These are phyloP conservation scores for Colletotrichum orchidophilum DNA, from an alignment of 2,329 filamentous ascomycete genomes.

Conservation along the genomic window DNA sequence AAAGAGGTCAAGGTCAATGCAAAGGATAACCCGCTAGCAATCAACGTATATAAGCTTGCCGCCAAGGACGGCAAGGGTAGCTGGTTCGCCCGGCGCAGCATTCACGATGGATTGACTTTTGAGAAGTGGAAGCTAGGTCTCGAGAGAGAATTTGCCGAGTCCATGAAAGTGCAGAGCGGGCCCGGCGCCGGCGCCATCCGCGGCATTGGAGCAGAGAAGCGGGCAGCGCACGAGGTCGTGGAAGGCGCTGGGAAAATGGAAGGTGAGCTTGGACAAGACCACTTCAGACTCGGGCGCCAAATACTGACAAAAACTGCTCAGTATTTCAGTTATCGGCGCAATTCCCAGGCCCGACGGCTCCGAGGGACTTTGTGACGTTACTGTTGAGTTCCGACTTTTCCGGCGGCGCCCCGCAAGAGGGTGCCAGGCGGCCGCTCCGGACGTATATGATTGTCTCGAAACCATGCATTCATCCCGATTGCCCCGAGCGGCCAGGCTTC, in stretches of 20 bases:
- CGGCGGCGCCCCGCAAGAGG: conserved; percentile 44
- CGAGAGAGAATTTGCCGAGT: conserved; percentile 81
- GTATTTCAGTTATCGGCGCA: conserved; percentile 89
- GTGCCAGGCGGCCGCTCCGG: conserved; percentile 57
- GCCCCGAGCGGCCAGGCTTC: conserved; percentile 74
- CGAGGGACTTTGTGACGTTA: conserved; percentile 87
- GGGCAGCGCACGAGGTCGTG: conserved; percentile 70
- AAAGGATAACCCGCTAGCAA: conserved; percentile 78
- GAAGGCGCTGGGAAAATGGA: conserved; percentile 71
- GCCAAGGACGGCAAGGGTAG: conserved; percentile 84
- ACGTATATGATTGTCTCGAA: conserved; percentile 90
- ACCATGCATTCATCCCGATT: conserved; percentile 81
- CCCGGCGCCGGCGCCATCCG: conserved; percentile 80
- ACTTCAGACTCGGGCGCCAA: conserved; percentile 10
- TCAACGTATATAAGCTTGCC: conserved; percentile 82
- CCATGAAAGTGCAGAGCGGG: conserved; percentile 73
- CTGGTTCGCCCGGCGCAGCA: conserved; percentile 89
- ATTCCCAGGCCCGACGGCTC: conserved; percentile 88
- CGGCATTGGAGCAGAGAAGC: conserved; percentile 84
- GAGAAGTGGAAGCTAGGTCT: conserved; percentile 81
- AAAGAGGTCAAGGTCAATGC: conserved; percentile 80
- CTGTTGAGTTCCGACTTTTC: conserved; percentile 73
- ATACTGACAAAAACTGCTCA: conserved; percentile 41
- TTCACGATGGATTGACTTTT: conserved; percentile 83
- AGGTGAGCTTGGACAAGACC: conserved; percentile 52